A percentile compares a stretch with the other conserved stretches of the same genome.
phyloP scores from a whole-genome alignment of 129 eudicot species.

The Pittosporum tobira region DNA sequence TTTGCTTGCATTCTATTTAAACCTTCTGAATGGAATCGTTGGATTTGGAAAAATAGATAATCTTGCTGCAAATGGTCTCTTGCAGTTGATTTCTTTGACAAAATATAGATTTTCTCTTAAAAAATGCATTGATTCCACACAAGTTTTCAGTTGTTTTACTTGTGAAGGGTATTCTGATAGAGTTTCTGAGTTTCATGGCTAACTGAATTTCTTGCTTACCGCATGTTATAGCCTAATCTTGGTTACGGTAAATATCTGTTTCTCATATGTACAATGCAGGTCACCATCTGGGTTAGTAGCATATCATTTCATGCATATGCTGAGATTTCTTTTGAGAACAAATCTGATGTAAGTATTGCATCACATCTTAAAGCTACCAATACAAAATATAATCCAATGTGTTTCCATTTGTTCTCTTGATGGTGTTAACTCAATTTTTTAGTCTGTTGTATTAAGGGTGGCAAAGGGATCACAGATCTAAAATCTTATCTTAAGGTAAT shows the following conservation, averaged over 20 bases:
- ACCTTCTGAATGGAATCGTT: neutral
- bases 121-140: too few species aligned
- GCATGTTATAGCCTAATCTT: neutral
- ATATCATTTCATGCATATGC: slow-evolving; percentile 78
- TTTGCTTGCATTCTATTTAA: neutral
- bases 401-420: neutral
- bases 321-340: slow-evolving; percentile 73
- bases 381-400: neutral
- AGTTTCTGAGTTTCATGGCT: too few species aligned
- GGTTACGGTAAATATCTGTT: neutral
- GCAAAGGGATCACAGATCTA: slow-evolving; percentile 90
- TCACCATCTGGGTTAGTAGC: slow-evolving; percentile 78
- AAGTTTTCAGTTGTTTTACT: too few species aligned
- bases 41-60: neutral
- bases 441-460: slow-evolving; percentile 42
- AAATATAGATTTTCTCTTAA: too few species aligned
- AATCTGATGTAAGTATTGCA: slow-evolving; percentile 70
- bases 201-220: neutral
- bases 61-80: neutral
- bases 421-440: slow-evolving; percentile 4
- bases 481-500: slow-evolving; percentile 78
- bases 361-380: neutral
- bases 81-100: neutral
- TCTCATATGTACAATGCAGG: slow-evolving; percentile 30
- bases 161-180: neutral